Conservation (phyloP, 2,329 filamentous ascomycete genomes). For the Aspergillus hiratsukae region DNA sequence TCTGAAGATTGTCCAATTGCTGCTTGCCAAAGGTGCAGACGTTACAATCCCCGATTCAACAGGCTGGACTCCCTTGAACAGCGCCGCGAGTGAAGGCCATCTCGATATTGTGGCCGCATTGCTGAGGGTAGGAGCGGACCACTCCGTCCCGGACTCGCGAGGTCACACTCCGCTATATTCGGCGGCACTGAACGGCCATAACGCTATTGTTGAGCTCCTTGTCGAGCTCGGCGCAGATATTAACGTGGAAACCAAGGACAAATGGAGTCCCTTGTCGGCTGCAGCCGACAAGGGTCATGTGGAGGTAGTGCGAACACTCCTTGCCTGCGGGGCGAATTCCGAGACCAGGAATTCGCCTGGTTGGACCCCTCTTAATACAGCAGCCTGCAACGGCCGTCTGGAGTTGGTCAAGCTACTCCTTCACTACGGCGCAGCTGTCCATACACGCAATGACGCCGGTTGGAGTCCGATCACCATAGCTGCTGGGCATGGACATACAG, state of each 20-base stretch:
- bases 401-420: neutral
- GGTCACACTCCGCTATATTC: neutral
- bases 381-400: neutral
- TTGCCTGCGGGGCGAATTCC: neutral
- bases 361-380: neutral
- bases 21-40: neutral
- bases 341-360: neutral
- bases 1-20: neutral
- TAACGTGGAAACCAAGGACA: neutral
- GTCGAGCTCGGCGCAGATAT: neutral
- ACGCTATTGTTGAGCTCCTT: neutral
- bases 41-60: neutral
- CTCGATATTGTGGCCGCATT: neutral
- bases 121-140: neutral
- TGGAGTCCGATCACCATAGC: neutral
- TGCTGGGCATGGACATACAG: neutral
- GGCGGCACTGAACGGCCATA: neutral
- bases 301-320: neutral
- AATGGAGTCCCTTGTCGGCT: neutral
- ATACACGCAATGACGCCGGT: neutral
- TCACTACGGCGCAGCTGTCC: neutral
- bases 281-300: neutral
- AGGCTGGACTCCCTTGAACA: neutral
- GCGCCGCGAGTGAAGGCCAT: neutral
- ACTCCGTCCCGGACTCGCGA: neutral